Evolutionary conservation across 768 basidiomycete genomes (phyloP).

Genomic region (Suillus alpinus): DNA sequence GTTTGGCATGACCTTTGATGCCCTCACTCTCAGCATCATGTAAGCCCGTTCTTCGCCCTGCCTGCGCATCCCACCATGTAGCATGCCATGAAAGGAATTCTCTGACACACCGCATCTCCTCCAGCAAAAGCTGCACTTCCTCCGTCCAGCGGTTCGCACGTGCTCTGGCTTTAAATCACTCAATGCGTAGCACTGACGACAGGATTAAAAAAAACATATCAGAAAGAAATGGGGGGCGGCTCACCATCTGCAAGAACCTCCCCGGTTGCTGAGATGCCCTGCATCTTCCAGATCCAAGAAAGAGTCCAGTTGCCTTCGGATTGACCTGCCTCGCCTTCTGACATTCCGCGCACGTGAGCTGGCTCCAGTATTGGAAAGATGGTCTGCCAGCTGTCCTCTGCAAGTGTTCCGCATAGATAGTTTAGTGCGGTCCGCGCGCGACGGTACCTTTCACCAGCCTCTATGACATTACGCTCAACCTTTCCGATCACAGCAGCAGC

Average conservation of each 20-base stretch:
- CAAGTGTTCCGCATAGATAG: not conserved
- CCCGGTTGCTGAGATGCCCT: not conserved
- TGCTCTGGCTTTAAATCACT: conserved; percentile 24
- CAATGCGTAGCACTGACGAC: conserved; percentile 4
- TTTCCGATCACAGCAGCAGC: not conserved
- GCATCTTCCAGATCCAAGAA: not conserved
- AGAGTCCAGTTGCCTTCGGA: not conserved
- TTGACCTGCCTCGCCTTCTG: not conserved
- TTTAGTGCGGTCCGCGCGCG: not conserved
- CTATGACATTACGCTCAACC: not conserved
- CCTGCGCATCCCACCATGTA: conserved; percentile 14
- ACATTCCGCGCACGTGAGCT: not conserved
- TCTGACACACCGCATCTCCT: conserved; percentile 26
- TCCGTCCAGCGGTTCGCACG: conserved; percentile 19
- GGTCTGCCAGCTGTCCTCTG: not conserved
- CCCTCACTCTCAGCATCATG: not conserved
- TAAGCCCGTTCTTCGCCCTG: not conserved
- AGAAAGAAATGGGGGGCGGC: no score
- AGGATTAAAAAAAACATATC: no score
- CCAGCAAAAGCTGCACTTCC: conserved; percentile 21
- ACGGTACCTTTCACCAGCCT: not conserved
- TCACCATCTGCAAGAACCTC: no score
- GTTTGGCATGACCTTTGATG: not conserved
- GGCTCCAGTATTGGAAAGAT: not conserved
- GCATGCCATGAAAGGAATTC: conserved; percentile 22